Conservation (phyloP, 768 basidiomycete genomes). For the Boletus barrowsii region DNA sequence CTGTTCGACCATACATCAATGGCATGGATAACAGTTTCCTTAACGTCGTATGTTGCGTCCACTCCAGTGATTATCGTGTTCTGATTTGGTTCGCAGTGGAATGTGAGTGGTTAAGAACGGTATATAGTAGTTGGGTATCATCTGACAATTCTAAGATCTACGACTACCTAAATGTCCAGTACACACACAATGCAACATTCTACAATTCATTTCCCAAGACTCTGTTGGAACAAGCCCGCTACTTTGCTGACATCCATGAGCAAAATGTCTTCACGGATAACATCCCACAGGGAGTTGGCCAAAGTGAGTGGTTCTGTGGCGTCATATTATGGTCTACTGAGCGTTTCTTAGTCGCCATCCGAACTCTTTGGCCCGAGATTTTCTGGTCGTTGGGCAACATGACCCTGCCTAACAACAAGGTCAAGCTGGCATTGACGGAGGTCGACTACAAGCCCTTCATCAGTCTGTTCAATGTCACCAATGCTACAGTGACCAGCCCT, state of each 20-base stretch:
- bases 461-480: constrained; percentile 77
- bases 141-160: constrained; percentile 47
- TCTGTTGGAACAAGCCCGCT: constrained; percentile 66
- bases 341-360: constrained; percentile 64
- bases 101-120: constrained; percentile 45
- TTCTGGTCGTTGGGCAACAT: constrained; percentile 72
- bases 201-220: constrained; percentile 68
- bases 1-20: constrained; percentile 64
- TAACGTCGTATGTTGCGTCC: constrained; percentile 53
- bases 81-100: constrained; percentile 50
- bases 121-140: neutral
- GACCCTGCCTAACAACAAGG: constrained; percentile 66
- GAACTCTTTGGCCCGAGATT: constrained; percentile 70
- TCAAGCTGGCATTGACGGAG: constrained; percentile 73
- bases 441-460: constrained; percentile 89
- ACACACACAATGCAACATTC: constrained; percentile 78
- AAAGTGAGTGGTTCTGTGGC: constrained; percentile 49
- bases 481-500: constrained; percentile 47
- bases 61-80: neutral
- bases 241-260: constrained; percentile 77
- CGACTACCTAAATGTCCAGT: constrained; percentile 73
- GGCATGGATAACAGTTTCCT: constrained; percentile 59
- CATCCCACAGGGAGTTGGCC: constrained; percentile 60
- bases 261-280: constrained; percentile 65
- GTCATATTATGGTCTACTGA: neutral